A percentile compares a stretch with the other conserved stretches of the same genome.
Evolutionary conservation across 257 asterid species (phyloP).

Genomic region (Solanum virginianum): DNA sequence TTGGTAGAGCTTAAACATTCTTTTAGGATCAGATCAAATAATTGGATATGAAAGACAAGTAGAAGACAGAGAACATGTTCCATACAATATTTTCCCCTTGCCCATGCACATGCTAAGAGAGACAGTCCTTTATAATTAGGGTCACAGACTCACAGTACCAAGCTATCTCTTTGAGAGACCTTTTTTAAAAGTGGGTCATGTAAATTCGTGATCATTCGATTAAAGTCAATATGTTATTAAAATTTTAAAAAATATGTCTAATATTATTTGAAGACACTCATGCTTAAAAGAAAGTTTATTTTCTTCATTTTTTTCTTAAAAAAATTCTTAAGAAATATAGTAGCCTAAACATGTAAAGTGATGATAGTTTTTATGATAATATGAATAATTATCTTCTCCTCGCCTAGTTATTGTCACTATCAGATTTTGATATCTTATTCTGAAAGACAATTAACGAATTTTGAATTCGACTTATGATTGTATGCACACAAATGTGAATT

Average conservation of each 20-base stretch:
- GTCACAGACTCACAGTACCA: not conserved
- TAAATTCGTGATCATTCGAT: not conserved
- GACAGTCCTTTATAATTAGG: not conserved
- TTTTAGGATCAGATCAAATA: not conserved
- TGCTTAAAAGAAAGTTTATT: no score
- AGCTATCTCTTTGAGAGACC: not conserved
- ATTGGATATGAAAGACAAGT: not conserved
- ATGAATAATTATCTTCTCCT: no score
- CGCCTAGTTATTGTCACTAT: not conserved
- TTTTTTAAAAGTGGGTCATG: not conserved
- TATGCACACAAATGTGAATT: not conserved
- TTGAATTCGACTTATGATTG: no score
- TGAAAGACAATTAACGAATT: no score
- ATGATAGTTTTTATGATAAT: no score
- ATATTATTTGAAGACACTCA: not conserved
- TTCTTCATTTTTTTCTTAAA: no score
- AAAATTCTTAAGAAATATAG: no score
- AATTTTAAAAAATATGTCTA: no score
- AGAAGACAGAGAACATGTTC: not conserved
- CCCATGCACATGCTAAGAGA: not conserved
- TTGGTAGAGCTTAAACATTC: not conserved
- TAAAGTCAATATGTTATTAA: no score
- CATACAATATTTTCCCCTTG: not conserved
- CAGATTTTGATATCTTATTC: not conserved
- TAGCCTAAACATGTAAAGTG: no score